Conservation (phyloP, 768 basidiomycete genomes). For the Leccinellum rugosiceps region DNA sequence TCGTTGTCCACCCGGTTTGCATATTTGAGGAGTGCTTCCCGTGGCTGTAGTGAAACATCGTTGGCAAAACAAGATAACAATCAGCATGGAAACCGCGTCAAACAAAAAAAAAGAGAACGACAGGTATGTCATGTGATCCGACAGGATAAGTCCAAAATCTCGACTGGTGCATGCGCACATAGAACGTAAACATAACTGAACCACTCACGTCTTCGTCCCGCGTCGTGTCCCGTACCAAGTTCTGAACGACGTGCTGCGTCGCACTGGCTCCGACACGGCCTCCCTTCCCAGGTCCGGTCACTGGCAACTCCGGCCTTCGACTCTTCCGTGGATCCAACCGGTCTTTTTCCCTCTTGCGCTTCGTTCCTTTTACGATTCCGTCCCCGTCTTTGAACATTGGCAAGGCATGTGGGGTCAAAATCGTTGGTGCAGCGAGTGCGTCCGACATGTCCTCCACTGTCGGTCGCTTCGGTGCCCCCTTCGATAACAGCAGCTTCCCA, state of each 20-base stretch:
- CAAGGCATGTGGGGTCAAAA: slow-evolving; percentile 87
- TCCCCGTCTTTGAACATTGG: slow-evolving; percentile 88
- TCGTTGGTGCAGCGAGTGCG: slow-evolving; percentile 79
- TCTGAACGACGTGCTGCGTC: slow-evolving; percentile 95
- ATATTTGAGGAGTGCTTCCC: slow-evolving; percentile 94
- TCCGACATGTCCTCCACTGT: slow-evolving; percentile 89
- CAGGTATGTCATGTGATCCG: slow-evolving; percentile 13
- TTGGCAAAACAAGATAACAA: slow-evolving; percentile 13
- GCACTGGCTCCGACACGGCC: slow-evolving; percentile 96
- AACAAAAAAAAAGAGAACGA: slow-evolving; percentile 12
- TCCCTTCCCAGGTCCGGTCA: slow-evolving; percentile 89
- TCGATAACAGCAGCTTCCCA: slow-evolving; percentile 83
- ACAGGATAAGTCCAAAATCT: slow-evolving; percentile 4
- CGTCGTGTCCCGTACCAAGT: slow-evolving; percentile 86
- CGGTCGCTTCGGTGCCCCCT: slow-evolving; percentile 79
- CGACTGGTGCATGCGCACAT: background rate
- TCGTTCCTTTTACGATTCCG: slow-evolving; percentile 65
- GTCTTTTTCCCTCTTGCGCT: slow-evolving; percentile 89
- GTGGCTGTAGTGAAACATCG: slow-evolving; percentile 58
- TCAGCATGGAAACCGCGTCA: slow-evolving; percentile 1
- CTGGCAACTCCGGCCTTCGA: slow-evolving; percentile 86
- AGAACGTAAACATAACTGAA: slow-evolving; percentile 17
- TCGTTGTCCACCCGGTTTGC: slow-evolving; percentile 74
- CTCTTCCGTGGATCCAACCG: slow-evolving; percentile 88
- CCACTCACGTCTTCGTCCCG: slow-evolving; percentile 91